A percentile compares a stretch with the other conserved stretches of the same genome.
Evolutionary conservation across 768 basidiomycete genomes (phyloP).

Genomic region (Cystofilobasidium bisporidii): DNA sequence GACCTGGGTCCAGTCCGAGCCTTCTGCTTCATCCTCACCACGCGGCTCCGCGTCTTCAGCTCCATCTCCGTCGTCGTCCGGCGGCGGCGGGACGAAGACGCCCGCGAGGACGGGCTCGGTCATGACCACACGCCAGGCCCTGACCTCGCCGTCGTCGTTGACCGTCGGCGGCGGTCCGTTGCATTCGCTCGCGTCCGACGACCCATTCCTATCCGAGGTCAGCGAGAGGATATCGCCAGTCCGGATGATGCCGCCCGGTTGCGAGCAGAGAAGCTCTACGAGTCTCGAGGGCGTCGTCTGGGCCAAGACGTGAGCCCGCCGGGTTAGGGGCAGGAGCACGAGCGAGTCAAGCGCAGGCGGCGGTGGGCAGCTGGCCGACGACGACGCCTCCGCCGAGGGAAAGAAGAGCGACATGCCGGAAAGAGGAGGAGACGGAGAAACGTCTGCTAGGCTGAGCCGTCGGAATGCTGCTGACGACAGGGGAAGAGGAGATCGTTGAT

Average conservation of each 20-base stretch:
- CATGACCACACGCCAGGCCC: conserved; percentile 24
- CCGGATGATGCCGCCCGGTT: not conserved
- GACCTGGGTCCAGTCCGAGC: conserved; percentile 4
- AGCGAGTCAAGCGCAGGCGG: conserved; percentile 11
- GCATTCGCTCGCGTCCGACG: not conserved
- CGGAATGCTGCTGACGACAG: too few species aligned
- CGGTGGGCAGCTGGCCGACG: not conserved
- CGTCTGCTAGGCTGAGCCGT: too few species aligned
- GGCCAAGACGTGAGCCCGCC: conserved; percentile 3
- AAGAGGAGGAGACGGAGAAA: too few species aligned
- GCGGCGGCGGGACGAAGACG: not conserved
- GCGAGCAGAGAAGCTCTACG: not conserved
- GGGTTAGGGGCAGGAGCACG: conserved; percentile 11
- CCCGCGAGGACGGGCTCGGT: conserved; percentile 18
- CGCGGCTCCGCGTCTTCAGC: not conserved
- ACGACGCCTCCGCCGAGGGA: not conserved
- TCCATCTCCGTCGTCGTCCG: not conserved
- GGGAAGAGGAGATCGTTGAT: too few species aligned
- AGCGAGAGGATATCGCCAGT: conserved; percentile 25
- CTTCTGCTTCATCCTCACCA: not conserved
- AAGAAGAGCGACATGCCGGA: conserved; percentile 12
- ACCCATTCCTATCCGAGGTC: not conserved
- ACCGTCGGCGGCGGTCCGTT: not conserved
- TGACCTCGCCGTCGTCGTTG: not conserved
- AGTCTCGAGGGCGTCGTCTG: not conserved